Evolutionary conservation across 2,329 filamentous ascomycete genomes (phyloP).

Genomic region (Dryadomyces sulphureus): DNA sequence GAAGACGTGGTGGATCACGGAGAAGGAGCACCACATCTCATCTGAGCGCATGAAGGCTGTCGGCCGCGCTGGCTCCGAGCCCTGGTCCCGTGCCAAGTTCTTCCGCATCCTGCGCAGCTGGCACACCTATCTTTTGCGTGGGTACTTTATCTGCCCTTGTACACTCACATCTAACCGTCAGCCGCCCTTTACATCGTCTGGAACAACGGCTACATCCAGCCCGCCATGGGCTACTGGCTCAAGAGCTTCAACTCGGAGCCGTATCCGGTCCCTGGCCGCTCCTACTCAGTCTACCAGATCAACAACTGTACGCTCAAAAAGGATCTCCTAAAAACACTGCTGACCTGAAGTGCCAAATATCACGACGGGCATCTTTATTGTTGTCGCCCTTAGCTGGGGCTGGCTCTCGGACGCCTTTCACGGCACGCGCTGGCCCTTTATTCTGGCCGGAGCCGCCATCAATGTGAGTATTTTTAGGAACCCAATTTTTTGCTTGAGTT

Average conservation of each 20-base stretch:
- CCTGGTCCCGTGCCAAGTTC: constrained; percentile 20
- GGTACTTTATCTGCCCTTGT: not conserved
- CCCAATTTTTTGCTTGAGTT: too few relatives aligned
- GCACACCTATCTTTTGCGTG: constrained; percentile 23
- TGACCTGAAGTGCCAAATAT: constrained; percentile 13
- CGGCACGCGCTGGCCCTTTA: constrained; percentile 23
- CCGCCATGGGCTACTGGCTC: constrained; percentile 26
- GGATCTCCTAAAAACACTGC: too few relatives aligned
- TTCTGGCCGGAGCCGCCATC: constrained; percentile 20
- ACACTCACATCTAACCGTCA: constrained; percentile 2
- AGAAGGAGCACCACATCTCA: constrained; percentile 20
- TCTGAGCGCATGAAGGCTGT: constrained; percentile 19
- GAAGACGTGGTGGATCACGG: constrained; percentile 21
- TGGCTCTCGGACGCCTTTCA: constrained; percentile 21
- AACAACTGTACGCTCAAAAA: constrained; percentile 21
- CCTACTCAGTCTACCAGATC: constrained; percentile 19
- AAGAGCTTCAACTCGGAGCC: constrained; percentile 23
- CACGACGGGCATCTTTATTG: constrained; percentile 20
- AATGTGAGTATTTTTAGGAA: constrained; percentile 13
- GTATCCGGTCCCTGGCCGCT: constrained; percentile 19
- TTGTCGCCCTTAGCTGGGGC: constrained; percentile 19
- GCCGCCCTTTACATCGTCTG: constrained; percentile 21
- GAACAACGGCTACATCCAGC: constrained; percentile 21
- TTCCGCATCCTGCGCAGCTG: constrained; percentile 21
- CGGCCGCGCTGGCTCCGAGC: constrained; percentile 20